Percentiles rank a stretch among this genome's conserved stretches.
Conservation (phyloP, 2,329 filamentous ascomycete species). For the Beauveria scarabaeidicola region DNA sequence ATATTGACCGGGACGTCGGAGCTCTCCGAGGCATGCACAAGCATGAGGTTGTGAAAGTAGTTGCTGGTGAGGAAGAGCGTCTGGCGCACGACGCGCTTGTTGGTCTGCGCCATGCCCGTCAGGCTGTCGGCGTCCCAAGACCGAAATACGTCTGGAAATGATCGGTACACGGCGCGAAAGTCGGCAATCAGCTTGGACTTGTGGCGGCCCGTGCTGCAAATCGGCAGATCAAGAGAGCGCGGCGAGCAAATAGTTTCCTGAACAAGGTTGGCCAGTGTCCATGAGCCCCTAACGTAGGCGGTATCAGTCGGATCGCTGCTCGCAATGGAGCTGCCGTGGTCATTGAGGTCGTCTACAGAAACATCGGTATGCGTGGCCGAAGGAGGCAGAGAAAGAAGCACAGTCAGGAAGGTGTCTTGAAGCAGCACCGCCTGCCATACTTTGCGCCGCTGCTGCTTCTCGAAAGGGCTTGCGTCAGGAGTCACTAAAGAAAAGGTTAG, state of each 20-base stretch:
- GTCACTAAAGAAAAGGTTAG: slow-evolving; percentile 34
- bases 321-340: slow-evolving; percentile 51
- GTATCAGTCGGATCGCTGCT: slow-evolving; percentile 56
- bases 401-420: slow-evolving; percentile 74
- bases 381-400: slow-evolving; percentile 68
- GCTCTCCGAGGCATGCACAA: slow-evolving; percentile 65
- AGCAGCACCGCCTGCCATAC: slow-evolving; percentile 75
- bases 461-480: slow-evolving; percentile 57
- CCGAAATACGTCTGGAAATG: slow-evolving; percentile 62
- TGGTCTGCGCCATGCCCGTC: slow-evolving; percentile 44
- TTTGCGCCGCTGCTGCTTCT: slow-evolving; percentile 72
- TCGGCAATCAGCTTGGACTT: slow-evolving; percentile 62
- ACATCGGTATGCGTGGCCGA: slow-evolving; percentile 75
- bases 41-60: slow-evolving; percentile 75
- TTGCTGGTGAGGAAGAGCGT: slow-evolving; percentile 74
- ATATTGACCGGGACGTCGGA: slow-evolving; percentile 56
- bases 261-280: slow-evolving; percentile 70
- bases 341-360: slow-evolving; percentile 61
- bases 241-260: slow-evolving; percentile 70
- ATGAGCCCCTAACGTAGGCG: slow-evolving; percentile 66
- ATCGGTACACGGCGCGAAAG: slow-evolving; percentile 64
- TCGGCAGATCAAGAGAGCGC: slow-evolving; percentile 62
- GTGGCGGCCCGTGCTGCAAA: slow-evolving; percentile 58
- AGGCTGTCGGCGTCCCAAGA: slow-evolving; percentile 57
- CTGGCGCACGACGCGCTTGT: slow-evolving; percentile 62